Conservation (phyloP, 768 basidiomycete genomes). For the Tricholoma saponaceum region DNA sequence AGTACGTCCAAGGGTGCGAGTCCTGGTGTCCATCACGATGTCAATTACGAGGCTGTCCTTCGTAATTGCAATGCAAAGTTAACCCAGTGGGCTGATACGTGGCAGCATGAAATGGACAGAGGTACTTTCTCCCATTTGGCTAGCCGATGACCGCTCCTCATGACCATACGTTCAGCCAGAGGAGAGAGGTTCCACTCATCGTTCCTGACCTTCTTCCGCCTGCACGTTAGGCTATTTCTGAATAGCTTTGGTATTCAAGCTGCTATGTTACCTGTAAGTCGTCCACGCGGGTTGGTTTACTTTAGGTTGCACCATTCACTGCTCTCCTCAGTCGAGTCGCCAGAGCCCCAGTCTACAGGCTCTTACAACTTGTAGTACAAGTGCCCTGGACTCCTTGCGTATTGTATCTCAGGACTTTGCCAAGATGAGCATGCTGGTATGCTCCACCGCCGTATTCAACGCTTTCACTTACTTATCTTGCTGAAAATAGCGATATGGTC, state of each 20-base stretch:
- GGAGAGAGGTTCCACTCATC: slow-evolving; percentile 76
- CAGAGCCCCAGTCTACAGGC: slow-evolving; percentile 64
- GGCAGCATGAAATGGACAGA: slow-evolving; percentile 70
- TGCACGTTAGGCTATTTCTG: slow-evolving; percentile 76
- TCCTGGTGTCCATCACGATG: slow-evolving; percentile 47
- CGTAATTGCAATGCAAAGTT: slow-evolving; percentile 70
- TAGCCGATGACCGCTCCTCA: slow-evolving; percentile 1
- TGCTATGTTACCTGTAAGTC: slow-evolving; percentile 51
- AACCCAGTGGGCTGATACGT: slow-evolving; percentile 66
- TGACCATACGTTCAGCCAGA: slow-evolving; percentile 39
- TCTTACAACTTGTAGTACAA: slow-evolving; percentile 66
- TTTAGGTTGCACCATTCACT: slow-evolving; percentile 7
- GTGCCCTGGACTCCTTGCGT: slow-evolving; percentile 65
- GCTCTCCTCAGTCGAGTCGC: slow-evolving; percentile 43
- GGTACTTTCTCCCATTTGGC: slow-evolving; percentile 33
- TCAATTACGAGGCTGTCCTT: slow-evolving; percentile 71
- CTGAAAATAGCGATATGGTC: slow-evolving; percentile 66
- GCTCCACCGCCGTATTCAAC: slow-evolving; percentile 17
- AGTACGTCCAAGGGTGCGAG: slow-evolving; percentile 44
- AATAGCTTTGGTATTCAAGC: slow-evolving; percentile 81
- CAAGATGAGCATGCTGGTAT: slow-evolving; percentile 67
- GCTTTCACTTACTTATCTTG: background rate
- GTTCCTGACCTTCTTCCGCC: slow-evolving; percentile 70
- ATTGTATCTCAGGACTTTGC: slow-evolving; percentile 76
- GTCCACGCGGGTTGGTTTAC: slow-evolving; percentile 1